Conservation (phyloP, 1,284 basidiomycete genomes). For the Apiotrichum akiyoshidainum region DNA sequence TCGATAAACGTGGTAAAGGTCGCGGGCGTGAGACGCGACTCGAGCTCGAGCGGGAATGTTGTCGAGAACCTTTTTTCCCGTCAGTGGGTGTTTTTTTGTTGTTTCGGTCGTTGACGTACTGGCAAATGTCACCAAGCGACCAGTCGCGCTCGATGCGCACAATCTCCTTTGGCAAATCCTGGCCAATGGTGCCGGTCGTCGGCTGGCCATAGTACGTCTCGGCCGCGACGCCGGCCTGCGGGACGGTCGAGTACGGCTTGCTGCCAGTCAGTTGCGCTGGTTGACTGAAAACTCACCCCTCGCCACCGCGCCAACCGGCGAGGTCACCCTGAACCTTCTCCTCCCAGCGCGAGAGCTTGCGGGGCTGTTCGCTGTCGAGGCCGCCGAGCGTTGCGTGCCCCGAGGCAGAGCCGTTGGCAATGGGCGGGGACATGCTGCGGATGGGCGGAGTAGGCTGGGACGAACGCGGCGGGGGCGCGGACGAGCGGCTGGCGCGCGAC, state of each 20-base stretch:
- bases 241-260: constrained; percentile 26
- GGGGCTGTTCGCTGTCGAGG: not conserved
- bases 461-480: too few species aligned
- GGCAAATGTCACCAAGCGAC: constrained; percentile 48
- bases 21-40: constrained; percentile 45
- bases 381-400: too few species aligned
- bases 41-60: constrained; percentile 51
- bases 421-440: too few species aligned
- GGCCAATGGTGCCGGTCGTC: constrained; percentile 36
- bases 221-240: constrained; percentile 24
- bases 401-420: too few species aligned
- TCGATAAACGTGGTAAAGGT: constrained; percentile 49
- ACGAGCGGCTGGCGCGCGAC: too few species aligned
- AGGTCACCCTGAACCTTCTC: constrained; percentile 41
- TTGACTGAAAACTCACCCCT: constrained; percentile 34
- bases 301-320: constrained; percentile 43
- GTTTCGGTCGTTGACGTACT: constrained; percentile 32
- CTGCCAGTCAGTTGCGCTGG: constrained; percentile 17
- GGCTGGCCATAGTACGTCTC: constrained; percentile 36
- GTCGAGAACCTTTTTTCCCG: constrained; percentile 43
- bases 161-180: constrained; percentile 49
- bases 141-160: constrained; percentile 53
- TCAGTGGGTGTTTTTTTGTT: not conserved
- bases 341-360: constrained; percentile 25
- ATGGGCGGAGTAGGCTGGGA: too few species aligned